These are phyloP conservation scores for Desmodesmus armatus DNA, from an alignment of 139 green algal species.

Conservation along the genomic window DNA sequence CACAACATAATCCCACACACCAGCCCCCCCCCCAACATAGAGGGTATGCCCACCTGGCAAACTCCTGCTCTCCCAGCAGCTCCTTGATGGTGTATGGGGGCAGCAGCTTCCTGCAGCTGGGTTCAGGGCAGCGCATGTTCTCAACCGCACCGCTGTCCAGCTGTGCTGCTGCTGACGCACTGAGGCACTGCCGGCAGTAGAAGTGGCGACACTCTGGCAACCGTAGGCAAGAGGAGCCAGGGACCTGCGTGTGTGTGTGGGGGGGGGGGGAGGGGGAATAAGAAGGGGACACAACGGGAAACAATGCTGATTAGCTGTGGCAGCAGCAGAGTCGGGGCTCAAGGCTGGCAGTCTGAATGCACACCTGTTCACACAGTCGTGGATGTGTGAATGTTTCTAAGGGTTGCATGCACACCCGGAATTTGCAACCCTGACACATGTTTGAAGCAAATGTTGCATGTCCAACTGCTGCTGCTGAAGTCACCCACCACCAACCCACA, in stretches of 20 bases:
- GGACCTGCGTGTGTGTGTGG: too few relatives aligned
- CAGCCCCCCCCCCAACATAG: neutral
- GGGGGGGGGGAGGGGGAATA: neutral
- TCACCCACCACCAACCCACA: too few relatives aligned
- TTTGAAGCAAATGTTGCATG: neutral
- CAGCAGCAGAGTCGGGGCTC: neutral
- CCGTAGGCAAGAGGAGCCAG: slow-evolving; percentile 63
- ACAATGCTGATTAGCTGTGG: neutral
- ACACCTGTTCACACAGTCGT: too few relatives aligned
- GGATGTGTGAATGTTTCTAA: too few relatives aligned
- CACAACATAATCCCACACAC: neutral
- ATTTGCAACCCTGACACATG: too few relatives aligned
- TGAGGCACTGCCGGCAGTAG: slow-evolving; percentile 84
- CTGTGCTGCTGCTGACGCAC: slow-evolving; percentile 51
- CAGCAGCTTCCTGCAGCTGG: slow-evolving; percentile 67
- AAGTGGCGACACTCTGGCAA: slow-evolving; percentile 76
- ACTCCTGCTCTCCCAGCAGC: slow-evolving; percentile 41
- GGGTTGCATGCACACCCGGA: too few relatives aligned
- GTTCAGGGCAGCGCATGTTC: slow-evolving; percentile 76
- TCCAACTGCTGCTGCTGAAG: neutral
- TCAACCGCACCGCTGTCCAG: slow-evolving; percentile 74
- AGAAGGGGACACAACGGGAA: neutral
- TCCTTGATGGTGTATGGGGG: slow-evolving; percentile 48
- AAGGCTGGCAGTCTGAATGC: too few relatives aligned
- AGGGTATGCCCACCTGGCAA: neutral